Evolutionary conservation across 495 filamentous ascomycete genomes (phyloP), one percentile per base, ranked within the genome.

Genomic region (Bryoglossum gracile): DNA sequence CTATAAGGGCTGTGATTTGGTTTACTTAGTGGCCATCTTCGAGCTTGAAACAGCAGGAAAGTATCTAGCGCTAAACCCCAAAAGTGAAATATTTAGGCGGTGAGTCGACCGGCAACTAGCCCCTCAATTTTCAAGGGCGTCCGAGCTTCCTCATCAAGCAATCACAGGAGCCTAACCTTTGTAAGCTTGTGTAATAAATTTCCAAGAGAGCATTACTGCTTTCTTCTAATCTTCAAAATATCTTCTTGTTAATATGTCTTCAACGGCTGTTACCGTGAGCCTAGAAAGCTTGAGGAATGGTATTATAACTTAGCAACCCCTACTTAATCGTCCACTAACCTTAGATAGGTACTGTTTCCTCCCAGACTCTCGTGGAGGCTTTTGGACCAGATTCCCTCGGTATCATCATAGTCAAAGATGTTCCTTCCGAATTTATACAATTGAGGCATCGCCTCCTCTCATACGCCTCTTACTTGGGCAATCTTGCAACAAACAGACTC

Each of bases 301-400:
- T 77, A 61, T 40, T 32, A 2, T 11, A 34, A 22, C 11, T 14
- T 19, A 17, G 39, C 6, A 18, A 14, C 18, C 22, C 42, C 28
- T 9, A 34, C 10, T 2, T 18, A n/a, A 24, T 16, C n/a, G 41
- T 33, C 28, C 28, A 25, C 51, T 57, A 26, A 48, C 37, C 21
- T 22, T 22, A 36, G 24, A 14, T 47, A 89, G 88, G 84, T 19
- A 75, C 76, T 36, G 74, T 95, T 43, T 73, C 84, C 4, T 85
- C 87, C 48, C 75, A 81, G 18, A 76, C 77, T 0, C 75, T 99
- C 10, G 83, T 85, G 53, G 75, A 84, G 54, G 92, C 92, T 3
- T 97, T 99, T 60, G 92, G 92, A 2, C 88, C 92, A 1, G 77
- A 82, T 3, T 97, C 94, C 0, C 68, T 99, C 21, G 92, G 94